phyloP scores from a whole-genome alignment of 129 eudicot species.

The Escallonia rubra region DNA sequence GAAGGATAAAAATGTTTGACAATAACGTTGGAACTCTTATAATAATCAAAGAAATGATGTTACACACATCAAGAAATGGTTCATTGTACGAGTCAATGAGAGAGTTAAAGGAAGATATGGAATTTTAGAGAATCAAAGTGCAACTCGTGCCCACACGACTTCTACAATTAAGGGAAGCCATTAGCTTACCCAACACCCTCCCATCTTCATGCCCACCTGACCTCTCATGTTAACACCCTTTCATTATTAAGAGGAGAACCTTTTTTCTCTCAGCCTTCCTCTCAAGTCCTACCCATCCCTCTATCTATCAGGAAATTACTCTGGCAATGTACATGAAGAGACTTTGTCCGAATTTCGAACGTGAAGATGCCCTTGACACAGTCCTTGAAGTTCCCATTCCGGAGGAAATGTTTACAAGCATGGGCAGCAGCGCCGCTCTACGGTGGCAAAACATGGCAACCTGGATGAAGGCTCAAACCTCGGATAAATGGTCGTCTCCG shows the following conservation, averaged over 20 bases:
- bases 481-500: slow-evolving; percentile 72
- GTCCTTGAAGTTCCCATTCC: slow-evolving; percentile 85
- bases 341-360: slow-evolving; percentile 75
- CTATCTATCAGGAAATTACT: neutral
- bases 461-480: slow-evolving; percentile 92
- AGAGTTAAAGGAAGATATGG: too few species aligned
- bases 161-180: slow-evolving; percentile 45
- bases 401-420: slow-evolving; percentile 66
- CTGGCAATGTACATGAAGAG: slow-evolving; percentile 45
- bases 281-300: neutral
- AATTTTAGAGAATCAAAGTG: neutral
- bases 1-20: too few species aligned
- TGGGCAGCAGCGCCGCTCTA: slow-evolving; percentile 61
- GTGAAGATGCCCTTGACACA: slow-evolving; percentile 76
- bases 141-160: slow-evolving; percentile 38
- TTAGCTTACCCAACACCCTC: slow-evolving; percentile 11
- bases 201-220: too few species aligned
- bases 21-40: too few species aligned
- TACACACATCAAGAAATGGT: too few species aligned
- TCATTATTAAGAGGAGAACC: neutral
- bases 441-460: slow-evolving; percentile 92
- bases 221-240: slow-evolving; percentile 16
- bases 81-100: too few species aligned
- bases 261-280: neutral
- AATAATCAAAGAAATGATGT: too few species aligned